Conservation (phyloP, 2,329 filamentous ascomycete species). For the Penicillium corylophilum region DNA sequence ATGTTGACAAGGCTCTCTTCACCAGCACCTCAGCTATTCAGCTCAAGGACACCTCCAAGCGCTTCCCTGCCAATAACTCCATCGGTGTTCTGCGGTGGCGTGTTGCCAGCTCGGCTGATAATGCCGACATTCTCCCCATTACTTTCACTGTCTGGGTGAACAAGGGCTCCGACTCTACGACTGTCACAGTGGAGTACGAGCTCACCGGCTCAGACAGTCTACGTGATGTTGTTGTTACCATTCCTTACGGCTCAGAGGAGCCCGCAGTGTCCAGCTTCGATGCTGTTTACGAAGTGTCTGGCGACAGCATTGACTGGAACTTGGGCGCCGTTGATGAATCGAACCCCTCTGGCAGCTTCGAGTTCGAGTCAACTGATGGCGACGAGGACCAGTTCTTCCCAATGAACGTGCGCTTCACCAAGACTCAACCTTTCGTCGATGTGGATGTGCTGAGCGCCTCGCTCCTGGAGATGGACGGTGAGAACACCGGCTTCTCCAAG, state of each 20-base stretch:
- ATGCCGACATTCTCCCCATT: slow-evolving; percentile 79
- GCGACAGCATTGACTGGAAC: slow-evolving; percentile 90
- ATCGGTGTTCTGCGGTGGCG: slow-evolving; percentile 94
- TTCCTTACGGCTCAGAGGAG: slow-evolving; percentile 82
- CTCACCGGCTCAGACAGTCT: slow-evolving; percentile 76
- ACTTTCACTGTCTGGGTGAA: slow-evolving; percentile 98
- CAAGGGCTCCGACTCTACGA: slow-evolving; percentile 77
- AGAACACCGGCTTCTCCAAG: slow-evolving; percentile 47
- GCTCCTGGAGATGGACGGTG: slow-evolving; percentile 47
- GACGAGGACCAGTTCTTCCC: slow-evolving; percentile 98
- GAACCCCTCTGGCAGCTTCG: slow-evolving; percentile 82
- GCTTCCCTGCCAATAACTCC: slow-evolving; percentile 91
- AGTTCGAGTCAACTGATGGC: slow-evolving; percentile 86
- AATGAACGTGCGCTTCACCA: slow-evolving; percentile 87
- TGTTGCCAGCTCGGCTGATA: slow-evolving; percentile 72
- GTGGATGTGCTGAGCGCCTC: slow-evolving; percentile 68
- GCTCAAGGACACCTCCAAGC: slow-evolving; percentile 80
- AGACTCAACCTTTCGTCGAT: slow-evolving; percentile 81
- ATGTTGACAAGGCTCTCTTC: slow-evolving; percentile 88
- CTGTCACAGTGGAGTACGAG: slow-evolving; percentile 94
- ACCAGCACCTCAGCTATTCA: slow-evolving; percentile 80
- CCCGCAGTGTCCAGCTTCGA: slow-evolving; percentile 91
- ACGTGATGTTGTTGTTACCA: slow-evolving; percentile 80
- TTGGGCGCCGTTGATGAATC: slow-evolving; percentile 82
- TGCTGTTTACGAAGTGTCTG: slow-evolving; percentile 88